Conservation (phyloP, 1,139 yeast species). For the Sugiyamaella castrensis region DNA sequence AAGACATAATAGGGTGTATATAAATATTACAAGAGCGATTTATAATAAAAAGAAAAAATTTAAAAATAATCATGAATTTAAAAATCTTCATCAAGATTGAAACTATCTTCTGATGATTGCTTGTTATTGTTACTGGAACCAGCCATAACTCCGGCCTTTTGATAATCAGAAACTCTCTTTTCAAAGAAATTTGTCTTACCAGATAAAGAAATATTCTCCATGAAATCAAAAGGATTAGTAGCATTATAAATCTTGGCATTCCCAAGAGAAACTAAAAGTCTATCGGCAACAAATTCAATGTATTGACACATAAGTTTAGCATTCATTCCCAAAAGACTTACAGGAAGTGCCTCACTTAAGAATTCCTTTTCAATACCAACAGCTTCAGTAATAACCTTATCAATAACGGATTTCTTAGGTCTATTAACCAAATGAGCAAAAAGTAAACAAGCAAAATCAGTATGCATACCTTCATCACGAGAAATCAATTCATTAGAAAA, state of each 20-base stretch:
- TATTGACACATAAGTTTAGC: conserved; percentile 90
- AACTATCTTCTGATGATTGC: conserved; percentile 43
- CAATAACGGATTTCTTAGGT: conserved; percentile 75
- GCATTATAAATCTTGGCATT: conserved; percentile 84
- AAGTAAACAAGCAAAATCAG: conserved; percentile 94
- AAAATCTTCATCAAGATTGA: conserved; percentile 46
- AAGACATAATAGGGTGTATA: conserved; percentile 13
- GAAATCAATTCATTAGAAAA: conserved; percentile 95
- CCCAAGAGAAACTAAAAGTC: conserved; percentile 85
- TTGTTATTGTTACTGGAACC: conserved; percentile 39
- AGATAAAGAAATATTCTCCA: conserved; percentile 96
- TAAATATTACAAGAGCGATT: conserved; percentile 8
- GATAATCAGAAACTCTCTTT: conserved; percentile 98
- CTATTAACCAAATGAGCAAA: conserved; percentile 90
- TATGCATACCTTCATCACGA: conserved; percentile 98
- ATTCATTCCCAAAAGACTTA: conserved; percentile 91
- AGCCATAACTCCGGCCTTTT: conserved; percentile 98
- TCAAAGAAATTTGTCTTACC: conserved; percentile 99
- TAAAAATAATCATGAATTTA: conserved; percentile 25
- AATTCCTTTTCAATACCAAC: conserved; percentile 91
- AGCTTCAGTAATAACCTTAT: conserved; percentile 89
- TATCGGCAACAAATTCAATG: conserved; percentile 96
- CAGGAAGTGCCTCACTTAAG: conserved; percentile 91
- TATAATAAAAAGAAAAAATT: conserved; percentile 4
- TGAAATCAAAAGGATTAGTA: conserved; percentile 93